phyloP scores from a whole-genome alignment of 2,329 filamentous ascomycete genomes.

The Aspergillus aculeatinus region DNA sequence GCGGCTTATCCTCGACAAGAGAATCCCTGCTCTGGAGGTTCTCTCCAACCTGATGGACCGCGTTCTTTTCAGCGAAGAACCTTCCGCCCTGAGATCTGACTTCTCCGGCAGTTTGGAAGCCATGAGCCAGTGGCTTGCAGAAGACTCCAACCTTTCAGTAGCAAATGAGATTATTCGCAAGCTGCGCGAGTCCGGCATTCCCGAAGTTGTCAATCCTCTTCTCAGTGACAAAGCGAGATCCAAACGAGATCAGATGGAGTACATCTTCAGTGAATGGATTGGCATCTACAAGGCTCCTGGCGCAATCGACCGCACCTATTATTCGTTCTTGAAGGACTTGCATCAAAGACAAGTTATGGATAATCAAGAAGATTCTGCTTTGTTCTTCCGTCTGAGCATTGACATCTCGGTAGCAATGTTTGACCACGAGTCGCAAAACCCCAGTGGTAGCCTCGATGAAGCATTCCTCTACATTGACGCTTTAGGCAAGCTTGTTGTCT shows the following conservation, averaged over 20 bases:
- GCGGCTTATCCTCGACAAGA: slow-evolving; percentile 68
- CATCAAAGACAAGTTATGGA: slow-evolving; percentile 71
- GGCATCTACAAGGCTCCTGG: slow-evolving; percentile 75
- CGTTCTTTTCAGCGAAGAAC: slow-evolving; percentile 73
- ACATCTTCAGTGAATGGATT: slow-evolving; percentile 95
- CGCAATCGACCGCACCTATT: slow-evolving; percentile 68
- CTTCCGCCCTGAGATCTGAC: slow-evolving; percentile 77
- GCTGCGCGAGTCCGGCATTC: slow-evolving; percentile 55
- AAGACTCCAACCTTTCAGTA: slow-evolving; percentile 65
- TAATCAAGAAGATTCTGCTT: slow-evolving; percentile 70
- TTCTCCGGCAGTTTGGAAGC: slow-evolving; percentile 80
- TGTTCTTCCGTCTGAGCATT: slow-evolving; percentile 78
- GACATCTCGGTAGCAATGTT: slow-evolving; percentile 77
- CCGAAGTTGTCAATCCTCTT: slow-evolving; percentile 55
- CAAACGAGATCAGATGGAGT: slow-evolving; percentile 82
- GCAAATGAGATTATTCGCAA: slow-evolving; percentile 71
- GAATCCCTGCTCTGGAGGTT: slow-evolving; percentile 72
- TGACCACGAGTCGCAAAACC: slow-evolving; percentile 66
- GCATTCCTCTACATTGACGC: slow-evolving; percentile 72
- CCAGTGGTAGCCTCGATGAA: slow-evolving; percentile 60
- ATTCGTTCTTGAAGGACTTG: slow-evolving; percentile 81
- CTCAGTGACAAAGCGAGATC: slow-evolving; percentile 58
- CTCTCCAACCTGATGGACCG: slow-evolving; percentile 77
- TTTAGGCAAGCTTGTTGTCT: slow-evolving; percentile 74
- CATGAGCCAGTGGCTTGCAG: slow-evolving; percentile 75